Base-by-base conservation (phyloP, 768 basidiomycete genomes). In the Russula compacta region DNA sequence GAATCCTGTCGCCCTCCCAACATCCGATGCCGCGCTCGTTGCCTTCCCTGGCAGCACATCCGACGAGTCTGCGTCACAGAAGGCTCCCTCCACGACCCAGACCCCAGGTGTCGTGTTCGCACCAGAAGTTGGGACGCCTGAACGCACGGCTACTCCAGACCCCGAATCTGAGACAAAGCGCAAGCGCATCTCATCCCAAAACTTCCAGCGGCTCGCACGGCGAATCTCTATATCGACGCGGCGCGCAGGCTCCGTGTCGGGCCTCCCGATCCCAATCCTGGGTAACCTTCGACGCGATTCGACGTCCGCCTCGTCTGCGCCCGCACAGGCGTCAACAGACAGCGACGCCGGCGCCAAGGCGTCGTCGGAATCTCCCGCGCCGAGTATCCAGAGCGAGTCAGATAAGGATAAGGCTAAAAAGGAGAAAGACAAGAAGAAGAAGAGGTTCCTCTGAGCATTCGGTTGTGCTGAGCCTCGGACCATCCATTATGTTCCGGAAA, bases 181-280 rank as follows among this genome's bases (percentile, higher is more conserved):
- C 63, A 89, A 86, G 69, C 81, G 88, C 19, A 89, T 88, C 60
- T 85, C 88, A 9, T 87, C 88, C 32, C 90, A 93, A 70, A 92
- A 92, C 68, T 89, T 93, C 77, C 88, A 90, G 70, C 81, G 88
- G 17, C 69, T 92, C 40, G 90, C 89, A 15, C 77, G 88, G 61
- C 78, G 83, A 63, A 85, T 92, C 58, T 90, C 89, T 10, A 71
- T 88, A 47, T 80, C 77, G 33, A 80, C 84, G 0, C 79, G 81
- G 49, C 80, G 84, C 32, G 80, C 81, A 64, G 81, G 67, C 17
- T 69, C 69, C n/a, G 39, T 49, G 39, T 66, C 80, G 17, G 79
- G 78, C 8, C 78, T 82, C 32, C 74, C 71, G 3, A 73, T 76
- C 32, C 74, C 71, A 2, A 73, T 76, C 40, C 67, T 80, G 39